Conservation (phyloP, 1,284 basidiomycete genomes). For the Ganoderma sp. region DNA sequence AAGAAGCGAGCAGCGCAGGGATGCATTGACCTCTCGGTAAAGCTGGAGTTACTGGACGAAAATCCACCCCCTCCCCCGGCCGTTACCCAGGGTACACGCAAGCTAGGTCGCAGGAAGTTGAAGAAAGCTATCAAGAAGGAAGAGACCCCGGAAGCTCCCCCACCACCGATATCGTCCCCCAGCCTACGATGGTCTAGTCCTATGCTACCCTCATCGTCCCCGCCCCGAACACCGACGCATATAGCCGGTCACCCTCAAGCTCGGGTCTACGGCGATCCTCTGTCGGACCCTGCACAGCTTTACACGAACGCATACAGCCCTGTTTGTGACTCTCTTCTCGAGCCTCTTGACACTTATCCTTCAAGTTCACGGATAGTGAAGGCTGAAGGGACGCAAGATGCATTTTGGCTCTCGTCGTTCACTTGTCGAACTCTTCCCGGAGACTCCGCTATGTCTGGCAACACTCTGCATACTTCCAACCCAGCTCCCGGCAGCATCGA, state of each 20-base stretch:
- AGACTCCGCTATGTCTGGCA: background rate
- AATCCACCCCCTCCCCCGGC: background rate
- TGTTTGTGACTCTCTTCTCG: background rate
- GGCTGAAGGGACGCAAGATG: background rate
- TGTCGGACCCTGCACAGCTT: background rate
- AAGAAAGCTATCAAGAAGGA: conserved; percentile 3
- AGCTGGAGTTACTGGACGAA: conserved; percentile 8
- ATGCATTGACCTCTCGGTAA: conserved; percentile 13
- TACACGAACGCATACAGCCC: background rate
- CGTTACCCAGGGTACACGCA: background rate
- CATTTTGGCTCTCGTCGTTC: background rate
- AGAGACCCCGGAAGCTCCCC: background rate
- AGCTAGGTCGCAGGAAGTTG: background rate
- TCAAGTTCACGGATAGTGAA: background rate
- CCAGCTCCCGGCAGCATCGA: background rate
- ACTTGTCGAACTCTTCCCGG: background rate
- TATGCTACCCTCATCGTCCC: conserved; percentile 12
- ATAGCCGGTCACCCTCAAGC: background rate
- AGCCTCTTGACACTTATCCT: background rate
- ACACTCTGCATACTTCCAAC: too few species aligned
- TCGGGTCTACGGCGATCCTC: background rate
- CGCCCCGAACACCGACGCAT: conserved; percentile 11
- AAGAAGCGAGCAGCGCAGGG: conserved; percentile 8
- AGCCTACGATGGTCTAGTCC: conserved; percentile 10
- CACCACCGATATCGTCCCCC: background rate